Percentiles rank a stretch among this genome's conserved stretches.
Evolutionary conservation across 352 stramenopile species (phyloP).

Genomic region (Halophytophthora polymorphica): DNA sequence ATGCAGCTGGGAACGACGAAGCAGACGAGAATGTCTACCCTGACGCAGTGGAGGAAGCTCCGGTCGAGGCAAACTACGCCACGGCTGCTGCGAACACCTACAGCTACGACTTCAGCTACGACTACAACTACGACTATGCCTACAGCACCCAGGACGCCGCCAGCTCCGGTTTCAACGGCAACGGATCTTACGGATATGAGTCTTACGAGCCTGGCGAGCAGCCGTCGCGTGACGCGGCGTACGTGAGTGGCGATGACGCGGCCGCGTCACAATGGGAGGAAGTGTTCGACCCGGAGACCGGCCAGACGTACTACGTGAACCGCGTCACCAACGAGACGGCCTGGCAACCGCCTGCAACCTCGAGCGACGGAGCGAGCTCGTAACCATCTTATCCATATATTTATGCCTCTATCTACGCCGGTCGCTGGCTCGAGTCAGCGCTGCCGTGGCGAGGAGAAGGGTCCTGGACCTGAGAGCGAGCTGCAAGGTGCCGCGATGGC

Average conservation of each 20-base stretch:
- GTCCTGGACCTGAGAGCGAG: too few relatives aligned
- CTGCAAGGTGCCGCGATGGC: too few relatives aligned
- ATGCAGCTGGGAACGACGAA: neutral
- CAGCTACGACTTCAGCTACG: neutral
- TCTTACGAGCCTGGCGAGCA: too few relatives aligned
- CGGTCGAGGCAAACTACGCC: constrained; percentile 7
- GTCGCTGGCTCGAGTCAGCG: too few relatives aligned
- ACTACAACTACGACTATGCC: neutral
- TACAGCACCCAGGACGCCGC: too few relatives aligned
- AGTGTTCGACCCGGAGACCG: constrained; percentile 53
- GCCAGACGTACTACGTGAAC: constrained; percentile 67
- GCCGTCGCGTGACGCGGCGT: neutral
- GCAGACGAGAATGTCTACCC: neutral
- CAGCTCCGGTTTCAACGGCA: too few relatives aligned
- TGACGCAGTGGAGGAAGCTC: neutral
- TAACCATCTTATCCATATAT: neutral
- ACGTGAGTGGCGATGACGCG: neutral
- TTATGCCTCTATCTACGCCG: constrained; percentile 17
- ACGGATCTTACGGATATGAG: too few relatives aligned
- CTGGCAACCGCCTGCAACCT: constrained; percentile 32
- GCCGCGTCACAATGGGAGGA: constrained; percentile 42
- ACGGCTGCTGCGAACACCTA: constrained; percentile 4
- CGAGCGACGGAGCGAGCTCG: too few relatives aligned
- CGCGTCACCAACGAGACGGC: constrained; percentile 51
- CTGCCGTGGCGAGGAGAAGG: too few relatives aligned